These are phyloP conservation scores for Psidium friedrichsthalianum DNA, from an alignment of 345 rosid genomes.

Conservation along the genomic window DNA sequence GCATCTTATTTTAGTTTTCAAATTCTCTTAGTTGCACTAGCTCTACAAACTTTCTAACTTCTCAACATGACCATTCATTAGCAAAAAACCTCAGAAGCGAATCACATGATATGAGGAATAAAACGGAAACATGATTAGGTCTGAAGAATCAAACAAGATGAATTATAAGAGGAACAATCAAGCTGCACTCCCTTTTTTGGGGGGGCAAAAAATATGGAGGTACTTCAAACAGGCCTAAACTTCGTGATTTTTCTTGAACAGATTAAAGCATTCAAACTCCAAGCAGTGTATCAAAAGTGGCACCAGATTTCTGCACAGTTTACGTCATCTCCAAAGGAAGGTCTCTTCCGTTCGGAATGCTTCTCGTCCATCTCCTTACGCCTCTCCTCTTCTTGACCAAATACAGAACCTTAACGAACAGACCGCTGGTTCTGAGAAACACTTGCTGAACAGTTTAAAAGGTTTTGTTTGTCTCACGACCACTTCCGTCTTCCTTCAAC, in stretches of 20 bases:
- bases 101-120: neutral
- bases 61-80: neutral
- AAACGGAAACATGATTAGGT: neutral
- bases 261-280: conserved; percentile 55
- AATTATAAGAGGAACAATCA: neutral
- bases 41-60: neutral
- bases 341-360: conserved; percentile 49
- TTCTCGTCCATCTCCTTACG: conserved; percentile 44
- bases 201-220: no score
- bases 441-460: conserved; percentile 21
- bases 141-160: neutral
- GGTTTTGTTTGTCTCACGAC: conserved; percentile 26
- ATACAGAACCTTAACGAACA: conserved; percentile 17
- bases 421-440: conserved; percentile 7
- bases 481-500: neutral
- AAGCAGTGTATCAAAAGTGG: conserved; percentile 20
- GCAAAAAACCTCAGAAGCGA: neutral
- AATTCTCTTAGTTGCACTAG: neutral
- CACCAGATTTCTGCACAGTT: conserved; percentile 85
- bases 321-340: conserved; percentile 65
- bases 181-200: no score
- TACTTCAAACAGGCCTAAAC: neutral
- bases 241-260: conserved; percentile 1
- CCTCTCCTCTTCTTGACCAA: conserved; percentile 45
- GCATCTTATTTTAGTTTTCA: neutral